Evolutionary conservation across 2,329 filamentous ascomycete species (phyloP).

Genomic region (Lasiodiplodia sp.): DNA sequence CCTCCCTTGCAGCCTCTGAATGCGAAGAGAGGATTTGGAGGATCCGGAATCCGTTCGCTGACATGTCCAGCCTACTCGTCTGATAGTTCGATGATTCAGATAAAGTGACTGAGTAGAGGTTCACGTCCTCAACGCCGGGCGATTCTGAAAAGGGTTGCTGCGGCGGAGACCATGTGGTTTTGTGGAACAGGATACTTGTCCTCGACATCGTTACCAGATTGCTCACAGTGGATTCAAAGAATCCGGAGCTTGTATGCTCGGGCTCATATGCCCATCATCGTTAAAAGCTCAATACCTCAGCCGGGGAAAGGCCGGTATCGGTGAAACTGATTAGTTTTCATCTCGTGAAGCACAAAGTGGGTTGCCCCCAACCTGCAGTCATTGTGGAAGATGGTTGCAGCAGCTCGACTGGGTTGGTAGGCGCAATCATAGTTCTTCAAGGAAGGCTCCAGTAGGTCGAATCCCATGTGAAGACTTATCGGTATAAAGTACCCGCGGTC

Average conservation of each 20-base stretch:
- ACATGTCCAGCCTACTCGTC: too few relatives aligned
- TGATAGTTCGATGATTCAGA: too few relatives aligned
- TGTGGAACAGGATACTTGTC: background rate
- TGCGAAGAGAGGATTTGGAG: too few relatives aligned
- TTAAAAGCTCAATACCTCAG: too few relatives aligned
- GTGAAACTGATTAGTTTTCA: too few relatives aligned
- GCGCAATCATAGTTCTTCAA: background rate
- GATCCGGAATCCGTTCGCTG: too few relatives aligned
- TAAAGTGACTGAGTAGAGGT: background rate
- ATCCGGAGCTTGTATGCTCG: background rate
- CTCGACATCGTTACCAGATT: background rate
- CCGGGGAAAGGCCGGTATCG: too few relatives aligned
- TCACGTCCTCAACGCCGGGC: background rate
- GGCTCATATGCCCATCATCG: too few relatives aligned
- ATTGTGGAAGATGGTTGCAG: background rate
- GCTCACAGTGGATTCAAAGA: background rate
- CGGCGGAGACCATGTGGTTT: background rate
- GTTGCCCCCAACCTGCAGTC: background rate
- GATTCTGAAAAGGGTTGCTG: background rate
- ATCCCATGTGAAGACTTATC: background rate
- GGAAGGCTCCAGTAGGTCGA: background rate
- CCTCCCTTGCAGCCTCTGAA: too few relatives aligned
- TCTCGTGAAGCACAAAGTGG: background rate
- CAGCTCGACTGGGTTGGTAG: background rate
- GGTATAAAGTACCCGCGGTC: conserved; percentile 15